Base-by-base conservation (phyloP, 2,329 filamentous ascomycete genomes). In the Hypoxylon sp. region DNA sequence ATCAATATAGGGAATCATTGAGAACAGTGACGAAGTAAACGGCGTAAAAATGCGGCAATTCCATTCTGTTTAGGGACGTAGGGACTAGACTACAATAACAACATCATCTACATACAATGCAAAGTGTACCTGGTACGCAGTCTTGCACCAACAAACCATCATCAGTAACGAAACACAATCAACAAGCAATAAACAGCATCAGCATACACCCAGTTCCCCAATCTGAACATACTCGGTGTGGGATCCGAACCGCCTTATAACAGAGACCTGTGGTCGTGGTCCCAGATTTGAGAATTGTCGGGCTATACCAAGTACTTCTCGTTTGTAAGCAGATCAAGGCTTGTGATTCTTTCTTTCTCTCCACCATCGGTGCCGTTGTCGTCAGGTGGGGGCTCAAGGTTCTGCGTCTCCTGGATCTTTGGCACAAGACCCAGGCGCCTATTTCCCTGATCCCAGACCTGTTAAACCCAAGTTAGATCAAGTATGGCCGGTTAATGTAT, bases 391-490 rank as follows among this genome's bases (percentile, higher is more conserved):
- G 74, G 70, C 32, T 73, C 70, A 30, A 78, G 58, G 55, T 74
- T 75, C 70, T 80, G 78, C 0, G 65, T 74, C 52, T 74, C 72
- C 70, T 84, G 78, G 32, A 81, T 80, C 71, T 86, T 83, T 70
- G 88, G 85, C 46, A 89, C 85, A 40, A 81, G 81, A 28, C 88
- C 88, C 64, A 90, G 87, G 28, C 83, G 85, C 71, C 77, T 81
- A 67, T 87, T 85, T 53, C 87, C 87, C 59, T 86, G 83, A 72
- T 91, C 88, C 75, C 89, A 91, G 61, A 91, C 82, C 84, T 86
- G 62, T 26, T 64, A 26, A 50, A n/a, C 49, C 33, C 66, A 44
- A 71, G 58, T 56, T 30, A 64, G 12, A 11, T 33, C 28, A 36
- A 30, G 5, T n/a, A 28, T 12, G n/a, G n/a, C 7, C 14, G 12